These are phyloP conservation scores for Rhizoclosmatium hyalinum DNA, from an alignment of 371 early-diverging fungal genomes.

Conservation along the genomic window DNA sequence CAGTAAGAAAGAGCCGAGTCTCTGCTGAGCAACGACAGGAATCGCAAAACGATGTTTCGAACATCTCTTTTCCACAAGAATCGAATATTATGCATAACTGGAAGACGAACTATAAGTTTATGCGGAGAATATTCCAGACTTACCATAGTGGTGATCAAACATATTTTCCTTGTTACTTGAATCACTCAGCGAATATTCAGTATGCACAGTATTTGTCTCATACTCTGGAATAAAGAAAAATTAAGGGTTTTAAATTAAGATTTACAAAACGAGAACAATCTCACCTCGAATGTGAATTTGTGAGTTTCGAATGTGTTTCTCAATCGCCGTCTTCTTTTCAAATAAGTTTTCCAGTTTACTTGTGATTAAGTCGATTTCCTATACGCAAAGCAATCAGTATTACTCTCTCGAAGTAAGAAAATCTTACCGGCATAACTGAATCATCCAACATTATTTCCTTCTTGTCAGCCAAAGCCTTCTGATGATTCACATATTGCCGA, in stretches of 20 bases:
- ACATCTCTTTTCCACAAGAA: conserved; percentile 54
- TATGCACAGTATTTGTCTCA: not conserved
- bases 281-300: conserved; percentile 14
- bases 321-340: conserved; percentile 51
- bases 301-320: conserved; percentile 39
- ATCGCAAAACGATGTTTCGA: conserved; percentile 51
- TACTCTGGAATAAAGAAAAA: conserved; percentile 6
- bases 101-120: not conserved
- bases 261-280: not conserved
- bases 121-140: not conserved
- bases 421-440: conserved; percentile 34
- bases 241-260: not conserved
- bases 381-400: not conserved
- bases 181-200: conserved; percentile 6
- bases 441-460: conserved; percentile 47
- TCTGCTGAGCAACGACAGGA: conserved; percentile 46
- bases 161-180: conserved; percentile 17
- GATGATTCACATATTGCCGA: conserved; percentile 48
- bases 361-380: conserved; percentile 43
- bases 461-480: conserved; percentile 45
- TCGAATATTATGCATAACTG: conserved; percentile 54
- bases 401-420: not conserved
- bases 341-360: conserved; percentile 46
- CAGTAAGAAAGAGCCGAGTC: conserved; percentile 50
- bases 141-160: conserved; percentile 35